These are phyloP conservation scores for Tricholoma furcatifolium DNA, from an alignment of 768 basidiomycete genomes.

Conservation along the genomic window DNA sequence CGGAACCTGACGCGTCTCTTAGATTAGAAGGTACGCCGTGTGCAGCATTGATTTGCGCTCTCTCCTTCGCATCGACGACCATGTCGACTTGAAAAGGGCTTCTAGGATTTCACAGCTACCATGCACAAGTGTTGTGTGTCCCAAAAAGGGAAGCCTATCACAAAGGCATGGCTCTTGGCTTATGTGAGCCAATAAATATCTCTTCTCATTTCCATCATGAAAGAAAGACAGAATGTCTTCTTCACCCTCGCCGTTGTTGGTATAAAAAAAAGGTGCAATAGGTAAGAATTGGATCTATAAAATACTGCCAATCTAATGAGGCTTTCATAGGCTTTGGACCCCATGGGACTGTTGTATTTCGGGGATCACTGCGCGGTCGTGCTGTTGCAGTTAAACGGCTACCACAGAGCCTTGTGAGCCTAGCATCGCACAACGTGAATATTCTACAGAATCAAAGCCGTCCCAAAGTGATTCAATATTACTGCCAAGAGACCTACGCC, in stretches of 20 bases:
- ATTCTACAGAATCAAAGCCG: constrained; percentile 97
- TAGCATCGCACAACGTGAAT: constrained; percentile 90
- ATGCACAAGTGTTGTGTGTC: constrained; percentile 12
- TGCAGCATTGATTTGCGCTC: background rate
- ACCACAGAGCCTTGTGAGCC: constrained; percentile 91
- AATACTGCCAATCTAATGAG: no score
- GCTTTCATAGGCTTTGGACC: constrained; percentile 79
- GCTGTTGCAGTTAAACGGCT: constrained; percentile 98
- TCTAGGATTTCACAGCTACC: background rate
- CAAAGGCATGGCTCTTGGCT: background rate
- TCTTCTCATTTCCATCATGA: no score
- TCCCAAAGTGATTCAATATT: constrained; percentile 98
- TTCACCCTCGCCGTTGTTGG: constrained; percentile 40
- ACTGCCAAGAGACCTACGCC: constrained; percentile 91
- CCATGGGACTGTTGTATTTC: constrained; percentile 94
- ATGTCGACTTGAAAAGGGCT: constrained; percentile 9
- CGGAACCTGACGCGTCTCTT: constrained; percentile 11
- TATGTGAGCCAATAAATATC: no score
- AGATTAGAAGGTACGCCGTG: constrained; percentile 5
- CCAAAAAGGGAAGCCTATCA: constrained; percentile 19
- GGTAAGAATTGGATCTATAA: constrained; percentile 42
- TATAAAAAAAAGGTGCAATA: constrained; percentile 73
- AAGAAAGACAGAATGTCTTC: background rate
- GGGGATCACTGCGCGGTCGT: constrained; percentile 93
- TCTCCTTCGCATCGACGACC: constrained; percentile 3